Base-by-base conservation (phyloP, 2,329 filamentous ascomycete genomes). In the Phyllosticta citribraziliensis region DNA sequence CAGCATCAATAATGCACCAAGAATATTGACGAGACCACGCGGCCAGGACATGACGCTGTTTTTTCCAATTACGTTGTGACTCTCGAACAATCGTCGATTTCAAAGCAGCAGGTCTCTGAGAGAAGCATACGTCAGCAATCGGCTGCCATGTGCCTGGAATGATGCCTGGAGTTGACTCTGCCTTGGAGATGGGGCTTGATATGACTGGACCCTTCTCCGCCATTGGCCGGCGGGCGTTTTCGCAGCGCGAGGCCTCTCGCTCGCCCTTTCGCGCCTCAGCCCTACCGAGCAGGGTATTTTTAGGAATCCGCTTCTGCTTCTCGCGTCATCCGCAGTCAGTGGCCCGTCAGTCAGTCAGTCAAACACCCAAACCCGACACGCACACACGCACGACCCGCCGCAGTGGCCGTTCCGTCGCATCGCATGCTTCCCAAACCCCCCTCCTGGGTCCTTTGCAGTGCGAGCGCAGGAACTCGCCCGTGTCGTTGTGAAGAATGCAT, bases 271-370 rank as follows among this genome's bases (percentile, higher is more conserved):
- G 51, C 22, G 58, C 58, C 52, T 61, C 59, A 61, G 59, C 59
- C 59, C 59, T 61, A 61, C 59, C 55, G 53, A 27, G 59, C 59
- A 57, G 55, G 59, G 55, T 61, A 61, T 61, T 61, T 61, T 57
- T 61, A 61, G 59, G 54, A 61, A 50, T 56, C 53, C 50, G 20
- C 2, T 24, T 53, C 20, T 27, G 52, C 25, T 56, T 61, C 59
- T 61, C 59, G 59, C 59, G 59, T 61, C 59, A 61, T 61, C 59
- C 19, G 20, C 40, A 47, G 40, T 40, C 11, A 40, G 35, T 40
- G 12, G 17, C 1, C 17, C 35, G 14, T 40, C 11, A 40, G 35
- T 40, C 35, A 40, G 35, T 40, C 35, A 40, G 35, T 47, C 14
- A 47, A 47, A 47, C 40, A 47, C 40, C 40, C 40, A 47, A 19